Percentiles rank a stretch among this genome's conserved stretches.
phyloP scores from a whole-genome alignment of 1,284 basidiomycete genomes.

The Cerrena zonata region DNA sequence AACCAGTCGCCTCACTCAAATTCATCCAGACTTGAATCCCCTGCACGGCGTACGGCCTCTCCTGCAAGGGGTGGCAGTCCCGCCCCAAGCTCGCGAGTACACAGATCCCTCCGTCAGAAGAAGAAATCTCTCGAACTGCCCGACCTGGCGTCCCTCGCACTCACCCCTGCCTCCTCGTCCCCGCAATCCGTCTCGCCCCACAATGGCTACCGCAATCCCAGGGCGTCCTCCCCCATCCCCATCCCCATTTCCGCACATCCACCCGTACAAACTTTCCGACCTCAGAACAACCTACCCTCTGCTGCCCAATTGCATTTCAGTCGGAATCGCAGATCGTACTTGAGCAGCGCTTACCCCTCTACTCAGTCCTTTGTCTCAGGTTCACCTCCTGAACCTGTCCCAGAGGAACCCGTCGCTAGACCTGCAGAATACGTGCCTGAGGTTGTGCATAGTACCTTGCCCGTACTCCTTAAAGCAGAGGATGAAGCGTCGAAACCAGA shows the following conservation, averaged over 20 bases:
- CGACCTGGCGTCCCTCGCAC: conserved; percentile 62
- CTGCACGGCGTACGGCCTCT: conserved; percentile 20
- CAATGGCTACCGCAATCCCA: conserved; percentile 36
- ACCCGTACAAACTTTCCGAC: conserved; percentile 26
- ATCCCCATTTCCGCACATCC: conserved; percentile 43
- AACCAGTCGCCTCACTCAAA: conserved; percentile 11
- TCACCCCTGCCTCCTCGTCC: conserved; percentile 40
- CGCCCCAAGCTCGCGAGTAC: conserved; percentile 26
- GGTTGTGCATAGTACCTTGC: conserved; percentile 58
- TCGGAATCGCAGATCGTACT: conserved; percentile 30
- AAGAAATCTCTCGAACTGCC: conserved; percentile 73
- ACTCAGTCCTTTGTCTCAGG: conserved; percentile 39
- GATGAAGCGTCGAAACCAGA: conserved; percentile 29
- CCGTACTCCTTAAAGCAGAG: conserved; percentile 42
- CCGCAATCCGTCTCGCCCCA: conserved; percentile 36
- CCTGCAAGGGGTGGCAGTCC: conserved; percentile 24
- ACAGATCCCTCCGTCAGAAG: conserved; percentile 56
- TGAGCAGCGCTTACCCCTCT: conserved; percentile 33
- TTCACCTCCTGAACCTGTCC: conserved; percentile 21
- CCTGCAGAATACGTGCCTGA: conserved; percentile 42
- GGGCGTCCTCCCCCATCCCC: conserved; percentile 35
- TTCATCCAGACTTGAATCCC: conserved; percentile 15
- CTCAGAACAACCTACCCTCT: conserved; percentile 29
- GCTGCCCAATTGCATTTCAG: conserved; percentile 28
- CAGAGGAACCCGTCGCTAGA: conserved; percentile 19